Conservation (phyloP, 2,329 filamentous ascomycete genomes). For the Pseudogymnoascus sp. region DNA sequence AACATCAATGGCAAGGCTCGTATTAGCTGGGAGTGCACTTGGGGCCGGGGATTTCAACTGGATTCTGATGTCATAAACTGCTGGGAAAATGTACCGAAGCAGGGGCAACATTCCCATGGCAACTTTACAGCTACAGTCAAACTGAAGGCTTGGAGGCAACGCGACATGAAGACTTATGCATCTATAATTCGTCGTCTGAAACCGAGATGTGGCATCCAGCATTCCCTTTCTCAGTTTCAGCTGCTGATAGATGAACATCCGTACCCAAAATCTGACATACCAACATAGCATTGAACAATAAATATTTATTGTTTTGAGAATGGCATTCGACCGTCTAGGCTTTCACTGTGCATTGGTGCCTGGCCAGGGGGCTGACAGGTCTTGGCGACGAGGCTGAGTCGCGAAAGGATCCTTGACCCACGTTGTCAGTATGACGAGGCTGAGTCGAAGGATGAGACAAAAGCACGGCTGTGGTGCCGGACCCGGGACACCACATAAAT, state of each 20-base stretch:
- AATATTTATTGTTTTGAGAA: neutral
- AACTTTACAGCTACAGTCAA: neutral
- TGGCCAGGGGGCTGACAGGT: neutral
- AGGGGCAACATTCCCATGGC: neutral
- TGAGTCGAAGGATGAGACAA: neutral
- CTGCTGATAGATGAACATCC: neutral
- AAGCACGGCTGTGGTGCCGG: neutral
- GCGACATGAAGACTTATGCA: neutral
- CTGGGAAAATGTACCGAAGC: neutral
- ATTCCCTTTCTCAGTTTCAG: neutral
- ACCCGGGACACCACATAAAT: neutral
- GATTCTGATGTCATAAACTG: neutral
- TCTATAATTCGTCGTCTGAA: neutral
- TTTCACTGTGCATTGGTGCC: neutral
- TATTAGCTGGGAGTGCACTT: neutral
- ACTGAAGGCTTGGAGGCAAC: neutral
- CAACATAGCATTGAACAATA: neutral
- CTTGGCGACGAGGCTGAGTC: neutral
- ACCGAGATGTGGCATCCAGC: neutral
- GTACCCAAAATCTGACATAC: neutral
- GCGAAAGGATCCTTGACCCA: neutral
- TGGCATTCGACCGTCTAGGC: neutral
- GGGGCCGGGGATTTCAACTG: neutral
- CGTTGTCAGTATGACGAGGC: neutral
- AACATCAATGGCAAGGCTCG: neutral